Base-by-base conservation (phyloP, 2,329 filamentous ascomycete genomes). In the Fusarium begoniae region DNA sequence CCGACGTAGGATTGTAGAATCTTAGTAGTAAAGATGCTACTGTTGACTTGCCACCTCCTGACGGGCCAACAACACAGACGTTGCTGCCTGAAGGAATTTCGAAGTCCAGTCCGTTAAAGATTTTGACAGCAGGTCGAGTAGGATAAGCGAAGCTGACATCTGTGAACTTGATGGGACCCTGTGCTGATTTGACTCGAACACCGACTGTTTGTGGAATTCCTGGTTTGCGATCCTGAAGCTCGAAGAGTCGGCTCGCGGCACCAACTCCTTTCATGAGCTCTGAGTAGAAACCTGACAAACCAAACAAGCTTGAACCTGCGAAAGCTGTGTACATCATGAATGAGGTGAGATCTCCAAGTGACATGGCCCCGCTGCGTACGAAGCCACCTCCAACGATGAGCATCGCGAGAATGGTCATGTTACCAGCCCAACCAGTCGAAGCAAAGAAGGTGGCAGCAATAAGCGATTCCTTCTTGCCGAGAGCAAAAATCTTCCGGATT, bases 231-330 rank as follows among this genome's bases (percentile, higher is more conserved):
- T 99, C 96, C 81, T 98, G 95, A 11, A 99, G 89, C 80, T 99
- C 96, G 79, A 99, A 99, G 3, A 99, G 87, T 69, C 96, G 93
- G 79, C 93, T 97, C n/a, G 96, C 96, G 47, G 96, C 96, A 78
- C 97, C 96, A 8, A 98, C 96, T 47, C 97, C 97, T 83, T 99
- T 99, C 96, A 99, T 99, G 70, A 99, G 88, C 81, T 99, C 96
- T 0, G 95, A 98, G 83, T 98, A 99, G 84, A 99, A 99, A 64
- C 94, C 94, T 8, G 95, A 98, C 4, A 99, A 87, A 8, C 96
- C 96, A 77, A 98, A 98, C 73, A 99, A 89, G 83, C 94, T 97
- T 55, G 94, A 96, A 7, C 90, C 90, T 12, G 90, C 90, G 82
- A 91, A 98, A 8, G 94, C 96, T 7, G 95, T 97, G 83, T 98